Evolutionary conservation across 2,329 filamentous ascomycete species (phyloP), one percentile per base, ranked within the genome.

Genomic region (Xylaria sp.): DNA sequence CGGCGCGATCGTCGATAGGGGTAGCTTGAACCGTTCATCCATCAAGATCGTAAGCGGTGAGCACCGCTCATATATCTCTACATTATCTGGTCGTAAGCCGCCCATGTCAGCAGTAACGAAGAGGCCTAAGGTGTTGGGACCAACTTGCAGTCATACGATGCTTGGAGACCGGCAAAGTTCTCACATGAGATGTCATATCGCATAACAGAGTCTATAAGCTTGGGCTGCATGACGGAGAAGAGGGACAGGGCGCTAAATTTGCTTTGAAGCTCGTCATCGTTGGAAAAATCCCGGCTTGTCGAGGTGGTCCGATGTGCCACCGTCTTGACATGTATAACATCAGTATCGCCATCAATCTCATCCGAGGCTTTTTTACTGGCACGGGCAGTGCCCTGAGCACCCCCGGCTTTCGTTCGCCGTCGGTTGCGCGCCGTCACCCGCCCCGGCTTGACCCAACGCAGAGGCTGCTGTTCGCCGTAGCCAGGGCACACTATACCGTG

Each of bases 361-460:
- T 56, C 32, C 2, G 39, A 7, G 2, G 4, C 39, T 25, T 32
- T 48, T 10, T 48, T 60, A 8, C 15, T 15, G 9, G 46, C 55
- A 8, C 23, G 53, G 20, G 6, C 20, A 15, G 13, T 32, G 18
- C 30, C 18, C 10, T 25, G 23, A 32, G 50, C 25, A n/a, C 9
- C 41, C n/a, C 23, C 30, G 6, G 50, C 41, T 45, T 68, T 65
- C 56, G 32, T 43, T 43, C 48, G 52, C 34, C 55, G 59, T 18
- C 53, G 67, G n/a, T 30, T 74, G 41, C 79, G 73, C 15, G 76
- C 76, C 36, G 76, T 77, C 7, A 82, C 76, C 58, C 71, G 78
- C 4, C 80, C 80, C 1, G 80, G 79, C n/a, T 78, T 75, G 6
- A 82, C 73, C 80, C 81, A 82, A 23, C 74, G 79, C n/a, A 78